These are phyloP conservation scores for Peronosclerospora sorghi DNA, from an alignment of 352 stramenopile genomes.

Conservation along the genomic window DNA sequence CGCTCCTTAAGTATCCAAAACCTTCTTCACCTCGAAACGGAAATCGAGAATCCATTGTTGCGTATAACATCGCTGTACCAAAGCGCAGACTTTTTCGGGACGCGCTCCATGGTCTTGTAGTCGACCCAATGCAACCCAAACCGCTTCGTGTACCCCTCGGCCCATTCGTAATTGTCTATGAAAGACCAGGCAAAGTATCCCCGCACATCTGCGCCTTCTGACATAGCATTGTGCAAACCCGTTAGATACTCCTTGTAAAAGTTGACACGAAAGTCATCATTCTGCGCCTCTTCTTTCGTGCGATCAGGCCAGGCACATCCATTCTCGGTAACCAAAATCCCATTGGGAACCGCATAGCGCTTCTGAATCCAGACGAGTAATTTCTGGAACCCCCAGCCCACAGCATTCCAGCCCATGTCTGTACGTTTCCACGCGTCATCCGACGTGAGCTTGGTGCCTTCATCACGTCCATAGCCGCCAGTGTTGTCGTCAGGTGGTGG, in stretches of 20 bases:
- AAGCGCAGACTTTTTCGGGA: conserved; percentile 53
- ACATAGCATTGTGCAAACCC: conserved; percentile 21
- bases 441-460: conserved; percentile 34
- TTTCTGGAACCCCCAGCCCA: conserved; percentile 80
- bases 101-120: conserved; percentile 52
- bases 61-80: conserved; percentile 42
- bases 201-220: conserved; percentile 8
- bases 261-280: conserved; percentile 67
- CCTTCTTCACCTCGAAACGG: no score
- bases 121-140: conserved; percentile 47
- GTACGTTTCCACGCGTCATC: conserved; percentile 51
- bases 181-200: conserved; percentile 17
- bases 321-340: conserved; percentile 90
- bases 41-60: conserved; percentile 32
- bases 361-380: conserved; percentile 84
- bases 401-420: conserved; percentile 72
- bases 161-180: conserved; percentile 22
- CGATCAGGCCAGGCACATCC: conserved; percentile 58
- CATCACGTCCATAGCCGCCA: conserved; percentile 26
- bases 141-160: conserved; percentile 24
- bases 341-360: conserved; percentile 56
- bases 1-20: no score
- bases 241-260: conserved; percentile 33
- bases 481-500: conserved; percentile 18
- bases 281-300: conserved; percentile 59